Evolutionary conservation across 257 asterid genomes (phyloP).

Genomic region (Nicotiana noctiflora): DNA sequence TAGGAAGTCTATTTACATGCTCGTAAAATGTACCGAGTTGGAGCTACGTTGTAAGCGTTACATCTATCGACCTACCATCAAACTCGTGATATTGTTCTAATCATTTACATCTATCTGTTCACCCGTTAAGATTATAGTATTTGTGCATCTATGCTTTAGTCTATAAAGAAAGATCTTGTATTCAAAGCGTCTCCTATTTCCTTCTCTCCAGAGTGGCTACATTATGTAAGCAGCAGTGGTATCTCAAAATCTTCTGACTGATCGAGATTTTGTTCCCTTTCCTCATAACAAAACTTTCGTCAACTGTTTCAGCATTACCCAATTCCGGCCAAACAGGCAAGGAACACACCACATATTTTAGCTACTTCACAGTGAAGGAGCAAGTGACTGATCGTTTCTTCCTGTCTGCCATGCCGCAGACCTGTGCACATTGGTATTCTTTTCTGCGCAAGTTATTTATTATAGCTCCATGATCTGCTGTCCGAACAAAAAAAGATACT

Average conservation of each 20-base stretch:
- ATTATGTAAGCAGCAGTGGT: not conserved
- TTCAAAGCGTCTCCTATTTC: slow-evolving; percentile 3
- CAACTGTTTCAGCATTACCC: too few species aligned
- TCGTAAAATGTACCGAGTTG: not conserved
- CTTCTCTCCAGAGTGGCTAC: slow-evolving; percentile 1
- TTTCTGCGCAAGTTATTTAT: not conserved
- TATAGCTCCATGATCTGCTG: not conserved
- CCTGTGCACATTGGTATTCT: not conserved
- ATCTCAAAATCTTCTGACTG: not conserved
- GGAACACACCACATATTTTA: slow-evolving; percentile 3
- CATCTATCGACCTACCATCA: not conserved
- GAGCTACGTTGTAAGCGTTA: not conserved
- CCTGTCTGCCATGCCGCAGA: slow-evolving; percentile 4
- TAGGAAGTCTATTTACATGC: not conserved
- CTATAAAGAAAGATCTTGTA: not conserved
- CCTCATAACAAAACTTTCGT: not conserved
- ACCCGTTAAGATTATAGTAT: not conserved
- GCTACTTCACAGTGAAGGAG: slow-evolving; percentile 4
- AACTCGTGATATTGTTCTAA: slow-evolving; percentile 3
- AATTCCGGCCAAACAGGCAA: too few species aligned
- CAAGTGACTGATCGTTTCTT: not conserved
- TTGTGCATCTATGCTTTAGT: not conserved
- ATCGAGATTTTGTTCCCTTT: not conserved
- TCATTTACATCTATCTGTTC: not conserved
- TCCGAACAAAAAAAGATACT: not conserved